Conservation (phyloP, 2,329 filamentous ascomycete species). For the Stromatinia cepivora region DNA sequence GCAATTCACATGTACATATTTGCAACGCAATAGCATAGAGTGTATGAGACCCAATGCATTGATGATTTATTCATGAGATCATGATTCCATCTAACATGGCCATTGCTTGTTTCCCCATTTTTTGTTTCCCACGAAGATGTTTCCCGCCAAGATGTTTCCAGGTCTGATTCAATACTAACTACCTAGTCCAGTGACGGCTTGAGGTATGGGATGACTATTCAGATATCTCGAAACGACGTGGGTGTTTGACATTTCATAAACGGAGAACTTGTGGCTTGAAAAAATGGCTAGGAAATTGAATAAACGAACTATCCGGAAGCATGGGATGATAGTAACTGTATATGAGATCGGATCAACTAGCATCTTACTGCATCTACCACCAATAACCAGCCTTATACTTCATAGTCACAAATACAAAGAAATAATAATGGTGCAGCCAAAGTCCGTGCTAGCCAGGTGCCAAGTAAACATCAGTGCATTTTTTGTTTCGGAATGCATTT, state of each 20-base stretch:
- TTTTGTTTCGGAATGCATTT: slow-evolving; percentile 16
- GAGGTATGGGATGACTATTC: neutral
- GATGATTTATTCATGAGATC: slow-evolving; percentile 6
- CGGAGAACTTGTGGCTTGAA: neutral
- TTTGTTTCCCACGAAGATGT: neutral
- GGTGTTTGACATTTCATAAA: slow-evolving; percentile 1
- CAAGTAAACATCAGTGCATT: slow-evolving; percentile 13
- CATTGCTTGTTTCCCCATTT: neutral
- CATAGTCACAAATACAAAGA: neutral
- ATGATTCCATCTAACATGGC: neutral
- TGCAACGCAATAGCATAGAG: slow-evolving; percentile 1
- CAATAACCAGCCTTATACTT: neutral
- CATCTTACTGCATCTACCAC: neutral
- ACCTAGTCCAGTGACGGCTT: neutral
- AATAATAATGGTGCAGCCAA: neutral
- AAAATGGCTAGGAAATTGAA: neutral
- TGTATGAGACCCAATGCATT: slow-evolving; percentile 7
- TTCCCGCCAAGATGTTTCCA: neutral
- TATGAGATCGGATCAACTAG: neutral
- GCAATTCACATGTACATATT: slow-evolving; percentile 20
- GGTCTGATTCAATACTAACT: neutral
- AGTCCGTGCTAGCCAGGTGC: slow-evolving; percentile 7
- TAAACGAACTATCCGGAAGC: neutral
- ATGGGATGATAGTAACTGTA: neutral
- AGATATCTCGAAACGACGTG: slow-evolving; percentile 10